Conservation (phyloP, 2,329 filamentous ascomycete genomes). For the Juglanconis oblonga region DNA sequence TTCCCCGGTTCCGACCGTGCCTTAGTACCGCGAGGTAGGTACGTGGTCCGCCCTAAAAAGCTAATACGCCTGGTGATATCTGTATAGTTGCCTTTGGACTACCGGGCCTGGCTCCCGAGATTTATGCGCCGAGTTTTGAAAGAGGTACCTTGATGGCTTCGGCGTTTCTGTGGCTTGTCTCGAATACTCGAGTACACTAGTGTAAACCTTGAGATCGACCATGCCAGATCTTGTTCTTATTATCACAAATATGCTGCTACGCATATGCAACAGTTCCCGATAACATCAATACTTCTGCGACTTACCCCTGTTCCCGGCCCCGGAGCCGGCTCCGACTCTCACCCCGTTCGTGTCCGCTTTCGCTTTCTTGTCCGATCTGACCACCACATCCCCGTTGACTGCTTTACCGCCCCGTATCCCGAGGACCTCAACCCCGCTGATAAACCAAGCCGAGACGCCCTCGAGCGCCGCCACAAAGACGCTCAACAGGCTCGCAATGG, state of each 20-base stretch:
- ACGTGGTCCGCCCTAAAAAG: no score
- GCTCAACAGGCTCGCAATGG: slow-evolving; percentile 84
- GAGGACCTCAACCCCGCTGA: slow-evolving; percentile 65
- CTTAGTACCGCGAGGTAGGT: no score
- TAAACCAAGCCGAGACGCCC: slow-evolving; percentile 78
- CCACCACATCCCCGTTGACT: background rate
- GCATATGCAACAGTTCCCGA: background rate
- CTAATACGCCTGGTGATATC: no score
- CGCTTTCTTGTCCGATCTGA: background rate
- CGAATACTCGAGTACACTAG: no score
- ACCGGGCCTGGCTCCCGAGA: no score
- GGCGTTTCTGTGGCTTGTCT: no score
- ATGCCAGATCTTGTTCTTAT: background rate
- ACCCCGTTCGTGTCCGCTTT: background rate
- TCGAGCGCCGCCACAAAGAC: slow-evolving; percentile 90
- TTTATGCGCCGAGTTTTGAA: no score
- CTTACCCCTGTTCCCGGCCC: background rate
- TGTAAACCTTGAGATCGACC: no score
- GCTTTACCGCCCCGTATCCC: background rate
- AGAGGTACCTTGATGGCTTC: no score
- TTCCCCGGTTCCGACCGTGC: no score
- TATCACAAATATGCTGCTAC: background rate
- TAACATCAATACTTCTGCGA: background rate
- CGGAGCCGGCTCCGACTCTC: background rate
- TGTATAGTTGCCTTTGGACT: no score